Evolutionary conservation across 345 rosid genomes (phyloP), one percentile per base, ranked within the genome.

Genomic region (Cardamine chenopodiifolia): DNA sequence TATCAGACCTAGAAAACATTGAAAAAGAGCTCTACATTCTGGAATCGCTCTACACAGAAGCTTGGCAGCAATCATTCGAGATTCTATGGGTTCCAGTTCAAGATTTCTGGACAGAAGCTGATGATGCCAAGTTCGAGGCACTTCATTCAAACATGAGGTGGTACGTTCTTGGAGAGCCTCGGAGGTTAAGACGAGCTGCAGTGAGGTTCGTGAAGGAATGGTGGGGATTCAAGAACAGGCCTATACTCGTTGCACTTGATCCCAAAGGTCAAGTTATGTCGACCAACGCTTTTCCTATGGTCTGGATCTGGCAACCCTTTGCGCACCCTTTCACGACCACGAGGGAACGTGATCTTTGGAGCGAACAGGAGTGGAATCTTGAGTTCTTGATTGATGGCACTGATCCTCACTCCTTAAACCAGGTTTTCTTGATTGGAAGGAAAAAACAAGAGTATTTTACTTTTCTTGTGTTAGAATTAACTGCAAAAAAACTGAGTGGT

Each of bases 231-330:
- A 74, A 78, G 80, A 84, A 84, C 74, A 86, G 81, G 64, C 86
- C 97, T n/a, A 74, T 91, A 29, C 77, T 88, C 18, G 90, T 93
- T 53, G 98, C 85, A 26, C 79, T 93, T 75, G 94, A 91, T 61
- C 87, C 91, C 1, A 91, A 89, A 70, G 98, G 96, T n/a, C 84
- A 75, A 59, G 89, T 89, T 45, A 85, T 72, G 74, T 83, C 83
- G 56, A 86, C 83, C 19, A 91, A 91, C 52, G 97, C 98, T 23
- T 75, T 93, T 66, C 87, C 86, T 53, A 91, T 93, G 98, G 86
- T 88, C 79, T 86, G 92, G 88, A 88, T 91, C 71, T 91, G 97
- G 96, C 89, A 88, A n/a, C 63, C 72, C 47, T 19, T 49, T 45
- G 97, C 97, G 5, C 84, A 82, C 55, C 98, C 98, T 17, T 93